Base-by-base conservation (phyloP, 31 red algal genomes). In the Asparagopsis taxiformis region DNA sequence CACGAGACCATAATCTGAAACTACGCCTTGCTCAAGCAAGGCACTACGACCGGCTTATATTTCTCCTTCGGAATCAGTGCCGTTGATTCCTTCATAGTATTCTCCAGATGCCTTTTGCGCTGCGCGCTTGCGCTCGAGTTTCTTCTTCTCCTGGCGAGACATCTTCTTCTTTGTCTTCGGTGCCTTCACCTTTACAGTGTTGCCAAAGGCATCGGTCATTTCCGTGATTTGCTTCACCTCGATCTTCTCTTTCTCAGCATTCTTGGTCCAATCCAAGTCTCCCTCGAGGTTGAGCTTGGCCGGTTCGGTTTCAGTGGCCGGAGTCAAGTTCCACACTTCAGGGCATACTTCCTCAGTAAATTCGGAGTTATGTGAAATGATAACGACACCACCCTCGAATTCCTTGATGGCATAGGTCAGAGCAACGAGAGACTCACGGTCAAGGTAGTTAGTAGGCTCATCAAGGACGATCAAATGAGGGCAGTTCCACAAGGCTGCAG, bases 401-500 rank as follows among this genome's bases (percentile, higher is more conserved):
- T 51, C 49, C 84, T 89, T 72, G 62, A 97, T 92, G 33, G 88
- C 93, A 46, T 81, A 59, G 30, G 84, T 76, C 13, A 97, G 71
- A 32, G 84, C 85, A 35, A 74, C 81, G 24, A 97, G 87, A 26
- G 93, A 89, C 24, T 91, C 87, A 7, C 81, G 74, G 64, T 97
- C 93, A 7, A 97, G 63, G 46, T 97, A 88, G 74, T 97, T 97
- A 53, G 87, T 91, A 23, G 93, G 93, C 72, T 97, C 93, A 72
- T 97, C 93, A 1, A 97, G 79, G 21, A 97, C 64, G 32, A 97
- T 67, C 24, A 97, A 31, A 65, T 95, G 92, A 31, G 86, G 84
- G 38, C 74, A 80, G 62, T 97, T 92, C 80, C 84, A 88, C 35
- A 91, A 54, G 33, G 89, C 55, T 29, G 84, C 85, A 52, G 84